Evolutionary conservation across 768 basidiomycete species (phyloP), one percentile per base, ranked within the genome.

Genomic region (Roridomyces roridus): DNA sequence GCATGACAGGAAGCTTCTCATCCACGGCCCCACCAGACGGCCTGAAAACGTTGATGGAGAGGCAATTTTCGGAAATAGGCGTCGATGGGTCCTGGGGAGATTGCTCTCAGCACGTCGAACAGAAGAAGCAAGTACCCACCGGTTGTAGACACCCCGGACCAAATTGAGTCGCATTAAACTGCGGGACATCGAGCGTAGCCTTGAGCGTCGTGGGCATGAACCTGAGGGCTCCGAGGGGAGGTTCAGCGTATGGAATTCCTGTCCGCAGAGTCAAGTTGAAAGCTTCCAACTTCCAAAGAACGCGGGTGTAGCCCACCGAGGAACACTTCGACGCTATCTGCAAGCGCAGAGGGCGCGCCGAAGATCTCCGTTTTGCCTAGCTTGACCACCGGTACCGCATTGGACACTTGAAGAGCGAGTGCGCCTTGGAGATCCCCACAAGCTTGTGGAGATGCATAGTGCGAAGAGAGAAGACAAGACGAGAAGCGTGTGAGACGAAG

Each of bases 31-130:
- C 20, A 20, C 71, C 73, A 2, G 69, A 58, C 0, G 81, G 81
- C 2, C 73, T 67, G 41, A 71, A 75, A 20, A 84, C 68, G 64
- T 83, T 83, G 40, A 84, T 51, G 7, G 66, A 74, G 40, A 84
- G 67, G 57, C 81, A 82, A 60, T 82, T 75, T 62, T 83, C 82
- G 2, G 75, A 76, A 28, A 68, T 63, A 34, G 51, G 41, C 68
- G 46, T 35, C 14, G 11, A 18, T 21, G 20, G 3, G 43, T 37
- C 14, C 14, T 26, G n/a, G 14, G 28, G 15, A 42, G 14, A 35
- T 18, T n/a, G n/a, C n/a, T n/a, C n/a, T n/a, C n/a, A n/a, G n/a
- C n/a, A n/a, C n/a, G n/a, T n/a, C n/a, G n/a, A n/a, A n/a, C n/a
- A 21, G 40, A 12, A 46, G 15, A 28, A 25, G 6, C 5, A 20